phyloP scores from a whole-genome alignment of 768 basidiomycete species.

The Boletus subparvulus region DNA sequence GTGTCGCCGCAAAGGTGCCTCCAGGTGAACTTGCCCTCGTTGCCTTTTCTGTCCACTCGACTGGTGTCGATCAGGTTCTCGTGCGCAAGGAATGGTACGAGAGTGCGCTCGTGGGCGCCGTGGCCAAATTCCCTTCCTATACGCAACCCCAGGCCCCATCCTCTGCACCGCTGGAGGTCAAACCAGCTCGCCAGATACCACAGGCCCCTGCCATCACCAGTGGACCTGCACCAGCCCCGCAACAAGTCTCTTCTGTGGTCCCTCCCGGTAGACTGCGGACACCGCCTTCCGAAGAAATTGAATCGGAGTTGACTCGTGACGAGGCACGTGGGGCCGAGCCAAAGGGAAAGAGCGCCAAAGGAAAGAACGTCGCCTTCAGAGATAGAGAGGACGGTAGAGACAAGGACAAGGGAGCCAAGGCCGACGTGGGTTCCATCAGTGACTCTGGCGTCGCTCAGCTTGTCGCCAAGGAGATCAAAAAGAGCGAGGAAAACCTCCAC shows the following conservation, averaged over 20 bases:
- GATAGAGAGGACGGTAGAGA: slow-evolving; percentile 52
- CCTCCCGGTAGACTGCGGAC: slow-evolving; percentile 54
- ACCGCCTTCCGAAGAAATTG: slow-evolving; percentile 74
- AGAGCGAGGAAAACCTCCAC: slow-evolving; percentile 79
- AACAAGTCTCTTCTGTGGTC: slow-evolving; percentile 18
- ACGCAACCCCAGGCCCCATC: slow-evolving; percentile 29
- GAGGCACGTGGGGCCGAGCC: slow-evolving; percentile 52
- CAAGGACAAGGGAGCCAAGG: slow-evolving; percentile 31
- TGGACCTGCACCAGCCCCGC: slow-evolving; percentile 16
- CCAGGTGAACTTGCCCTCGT: slow-evolving; percentile 78
- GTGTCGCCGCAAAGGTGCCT: slow-evolving; percentile 75
- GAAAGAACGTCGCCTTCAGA: slow-evolving; percentile 64
- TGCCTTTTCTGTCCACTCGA: slow-evolving; percentile 85
- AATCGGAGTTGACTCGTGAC: slow-evolving; percentile 61
- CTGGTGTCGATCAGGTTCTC: slow-evolving; percentile 86
- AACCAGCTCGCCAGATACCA: slow-evolving; percentile 26
- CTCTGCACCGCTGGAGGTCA: slow-evolving; percentile 24
- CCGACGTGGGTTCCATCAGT: slow-evolving; percentile 35
- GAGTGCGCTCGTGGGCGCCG: slow-evolving; percentile 53
- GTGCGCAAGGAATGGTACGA: slow-evolving; percentile 87
- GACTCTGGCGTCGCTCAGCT: slow-evolving; percentile 58
- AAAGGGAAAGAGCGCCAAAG: slow-evolving; percentile 49
- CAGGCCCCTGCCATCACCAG: slow-evolving; percentile 30
- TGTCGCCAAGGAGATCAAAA: slow-evolving; percentile 74
- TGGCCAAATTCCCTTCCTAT: slow-evolving; percentile 62